Percentiles rank a stretch among this genome's conserved stretches.
Evolutionary conservation across 345 rosid genomes (phyloP).

Genomic region (Heritiera fomes): DNA sequence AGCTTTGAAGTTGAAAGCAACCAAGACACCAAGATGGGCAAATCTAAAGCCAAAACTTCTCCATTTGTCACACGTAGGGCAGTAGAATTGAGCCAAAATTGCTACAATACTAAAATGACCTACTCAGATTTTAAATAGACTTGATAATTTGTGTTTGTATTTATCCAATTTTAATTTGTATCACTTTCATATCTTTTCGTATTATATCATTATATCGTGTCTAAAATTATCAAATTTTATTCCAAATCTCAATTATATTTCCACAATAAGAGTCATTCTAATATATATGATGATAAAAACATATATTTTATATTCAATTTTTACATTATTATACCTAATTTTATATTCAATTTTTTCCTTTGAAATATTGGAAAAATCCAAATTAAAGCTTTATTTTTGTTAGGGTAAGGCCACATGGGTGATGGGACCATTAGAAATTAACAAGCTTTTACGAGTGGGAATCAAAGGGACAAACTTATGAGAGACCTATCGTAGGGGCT

Average conservation of each 20-base stretch:
- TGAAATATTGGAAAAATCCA: background rate
- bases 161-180: too few species aligned
- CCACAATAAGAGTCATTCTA: too few species aligned
- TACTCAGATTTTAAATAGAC: too few species aligned
- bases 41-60: background rate
- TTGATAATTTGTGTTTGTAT: too few species aligned
- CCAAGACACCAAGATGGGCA: background rate
- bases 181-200: too few species aligned
- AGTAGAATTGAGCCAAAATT: background rate
- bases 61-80: background rate
- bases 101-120: too few species aligned
- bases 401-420: background rate
- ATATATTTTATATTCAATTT: too few species aligned
- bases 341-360: background rate
- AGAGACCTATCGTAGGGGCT: conserved; percentile 4
- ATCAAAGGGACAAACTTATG: conserved; percentile 10
- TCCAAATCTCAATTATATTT: too few species aligned
- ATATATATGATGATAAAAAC: too few species aligned
- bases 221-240: too few species aligned
- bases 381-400: background rate
- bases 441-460: conserved; percentile 6
- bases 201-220: too few species aligned
- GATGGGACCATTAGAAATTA: background rate
- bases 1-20: background rate
- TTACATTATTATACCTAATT: too few species aligned